Base-by-base conservation (phyloP, 805 yeast species). In the Wickerhamomyces kurtzmanii region DNA sequence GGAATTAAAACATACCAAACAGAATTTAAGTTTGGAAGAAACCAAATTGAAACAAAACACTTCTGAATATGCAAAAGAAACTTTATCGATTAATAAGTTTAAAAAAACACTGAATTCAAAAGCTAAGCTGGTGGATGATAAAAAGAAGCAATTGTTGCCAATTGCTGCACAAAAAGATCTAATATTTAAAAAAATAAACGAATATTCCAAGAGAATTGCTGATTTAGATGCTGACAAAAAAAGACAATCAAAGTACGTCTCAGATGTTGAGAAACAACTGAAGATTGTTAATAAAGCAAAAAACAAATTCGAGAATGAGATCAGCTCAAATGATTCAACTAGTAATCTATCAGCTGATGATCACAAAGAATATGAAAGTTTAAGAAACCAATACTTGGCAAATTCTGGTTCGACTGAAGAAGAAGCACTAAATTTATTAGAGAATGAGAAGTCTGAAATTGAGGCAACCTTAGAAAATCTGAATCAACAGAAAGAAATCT, bases 331-430 rank as follows among this genome's bases (percentile, higher is more conserved):
- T 15, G 40, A 52, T 17, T 51, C 51, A 20, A 57, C 46, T 39
- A 57, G 50, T 22, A 43, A 53, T 11, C 42, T 81, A 17, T 57
- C 71, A 11, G 58, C 61, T 1, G 72, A 63, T 8, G 78, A 71
- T 27, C 56, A 71, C 23, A 49, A 55, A 17, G 75, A 72, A 24
- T 85, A 84, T 47, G 73, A 74, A 23, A 15, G 32, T 1, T 53
- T 84, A 32, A 68, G 82, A 44, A 71, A 69, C 20, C 38, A 58
- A 28, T 83, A 68, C 40, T 51, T 81, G 29, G 56, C 70, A 18
- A 54, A 55, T 20, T 68, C 64, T 0, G 71, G 78, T 11, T 60
- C 68, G 24, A 40, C 64, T n/a, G 71, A 75, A 39, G 66, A 65
- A 17, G 75, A 70, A 33, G 51, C 65, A 23, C 40, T 71, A 16